These are phyloP conservation scores for Tagetes erecta DNA, from an alignment of 129 eudicot species.

Conservation along the genomic window DNA sequence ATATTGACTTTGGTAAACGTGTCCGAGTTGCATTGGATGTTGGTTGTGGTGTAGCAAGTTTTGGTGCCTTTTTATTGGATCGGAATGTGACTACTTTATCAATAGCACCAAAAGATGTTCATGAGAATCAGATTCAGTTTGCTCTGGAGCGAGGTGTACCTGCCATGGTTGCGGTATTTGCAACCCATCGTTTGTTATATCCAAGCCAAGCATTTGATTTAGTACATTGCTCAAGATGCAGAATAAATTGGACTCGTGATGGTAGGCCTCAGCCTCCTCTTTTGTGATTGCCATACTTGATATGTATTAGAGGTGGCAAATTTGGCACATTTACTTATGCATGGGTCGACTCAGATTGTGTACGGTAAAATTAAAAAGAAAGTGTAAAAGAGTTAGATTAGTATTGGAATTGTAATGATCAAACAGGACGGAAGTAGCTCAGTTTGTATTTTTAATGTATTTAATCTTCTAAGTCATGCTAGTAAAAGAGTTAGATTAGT, in stretches of 20 bases:
- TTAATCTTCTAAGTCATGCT: background rate
- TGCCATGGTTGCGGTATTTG: constrained; percentile 75
- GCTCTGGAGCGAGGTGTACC: constrained; percentile 91
- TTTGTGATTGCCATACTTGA: background rate
- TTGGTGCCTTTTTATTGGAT: constrained; percentile 74
- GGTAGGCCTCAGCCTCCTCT: constrained; percentile 43
- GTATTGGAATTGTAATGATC: background rate
- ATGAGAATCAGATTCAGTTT: constrained; percentile 63
- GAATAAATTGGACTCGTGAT: constrained; percentile 77
- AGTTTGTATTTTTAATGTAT: background rate
- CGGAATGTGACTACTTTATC: constrained; percentile 73
- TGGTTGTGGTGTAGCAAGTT: constrained; percentile 79
- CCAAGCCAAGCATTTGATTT: constrained; percentile 86
- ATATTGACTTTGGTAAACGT: constrained; percentile 71
- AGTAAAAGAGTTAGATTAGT: background rate
- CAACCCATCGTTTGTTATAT: constrained; percentile 58
- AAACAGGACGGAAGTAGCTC: background rate
- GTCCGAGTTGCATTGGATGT: constrained; percentile 76
- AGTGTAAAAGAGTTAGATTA: background rate
- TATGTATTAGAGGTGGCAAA: background rate
- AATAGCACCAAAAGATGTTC: constrained; percentile 69
- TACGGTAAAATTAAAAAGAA: background rate
- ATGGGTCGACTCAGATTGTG: background rate
- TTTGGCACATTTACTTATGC: background rate
- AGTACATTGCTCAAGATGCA: constrained; percentile 76